These are phyloP conservation scores for Dryadomyces sulphureus DNA, from an alignment of 2,329 filamentous ascomycete genomes.

Conservation along the genomic window DNA sequence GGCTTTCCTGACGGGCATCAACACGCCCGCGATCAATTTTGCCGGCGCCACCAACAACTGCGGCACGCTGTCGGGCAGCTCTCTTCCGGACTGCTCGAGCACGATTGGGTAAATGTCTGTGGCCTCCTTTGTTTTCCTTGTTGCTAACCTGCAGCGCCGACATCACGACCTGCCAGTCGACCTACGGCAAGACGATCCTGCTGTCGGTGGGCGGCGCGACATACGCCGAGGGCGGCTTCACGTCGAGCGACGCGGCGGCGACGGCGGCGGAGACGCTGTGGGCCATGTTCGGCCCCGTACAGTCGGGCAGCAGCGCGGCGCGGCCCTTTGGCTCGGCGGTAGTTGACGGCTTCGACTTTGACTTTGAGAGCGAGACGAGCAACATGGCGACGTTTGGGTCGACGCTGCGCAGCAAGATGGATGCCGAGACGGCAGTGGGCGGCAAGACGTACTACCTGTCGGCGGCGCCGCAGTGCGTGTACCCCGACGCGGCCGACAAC, in stretches of 20 bases:
- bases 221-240: constrained; percentile 54
- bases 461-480: constrained; percentile 54
- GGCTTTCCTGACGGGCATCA: constrained; percentile 46
- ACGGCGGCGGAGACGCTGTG: constrained; percentile 48
- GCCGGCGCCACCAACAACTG: constrained; percentile 49
- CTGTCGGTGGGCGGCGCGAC: constrained; percentile 59
- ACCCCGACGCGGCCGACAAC: constrained; percentile 45
- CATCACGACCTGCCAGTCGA: constrained; percentile 44
- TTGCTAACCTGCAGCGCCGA: constrained; percentile 22
- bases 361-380: constrained; percentile 46
- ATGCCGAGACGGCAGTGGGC: constrained; percentile 28
- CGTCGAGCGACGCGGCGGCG: constrained; percentile 32
- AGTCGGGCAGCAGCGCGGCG: constrained; percentile 25
- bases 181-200: constrained; percentile 52
- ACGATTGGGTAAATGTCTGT: constrained; percentile 41
- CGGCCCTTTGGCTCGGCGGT: constrained; percentile 53
- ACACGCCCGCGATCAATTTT: constrained; percentile 44
- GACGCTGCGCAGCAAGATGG: constrained; percentile 40
- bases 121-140: background rate
- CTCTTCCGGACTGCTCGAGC: constrained; percentile 45
- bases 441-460: constrained; percentile 43
- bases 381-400: constrained; percentile 49
- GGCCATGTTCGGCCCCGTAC: constrained; percentile 52
- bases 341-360: constrained; percentile 65
- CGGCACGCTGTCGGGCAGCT: constrained; percentile 40